phyloP scores from a whole-genome alignment of 139 green algal genomes.

The Chlamydomonas sp. region DNA sequence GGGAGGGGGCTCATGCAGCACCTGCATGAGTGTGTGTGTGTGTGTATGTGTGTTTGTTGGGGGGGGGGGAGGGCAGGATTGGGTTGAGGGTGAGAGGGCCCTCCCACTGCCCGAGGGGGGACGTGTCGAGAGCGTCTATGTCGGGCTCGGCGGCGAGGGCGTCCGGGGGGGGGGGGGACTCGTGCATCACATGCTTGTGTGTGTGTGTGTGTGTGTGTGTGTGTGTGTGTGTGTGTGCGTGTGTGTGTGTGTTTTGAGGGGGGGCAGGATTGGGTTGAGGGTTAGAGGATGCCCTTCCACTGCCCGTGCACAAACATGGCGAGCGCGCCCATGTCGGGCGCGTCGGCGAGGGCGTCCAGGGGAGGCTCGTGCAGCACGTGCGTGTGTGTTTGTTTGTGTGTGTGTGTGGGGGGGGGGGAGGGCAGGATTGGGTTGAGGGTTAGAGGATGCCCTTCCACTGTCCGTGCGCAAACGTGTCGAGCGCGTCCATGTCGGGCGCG shows the following conservation, averaged over 20 bases:
- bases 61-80: too few species aligned
- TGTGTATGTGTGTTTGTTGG: too few species aligned
- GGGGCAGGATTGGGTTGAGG: too few species aligned
- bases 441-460: conserved; percentile 64
- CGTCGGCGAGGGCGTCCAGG: background rate
- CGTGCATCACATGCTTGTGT: too few species aligned
- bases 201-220: too few species aligned
- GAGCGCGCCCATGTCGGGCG: conserved; percentile 28
- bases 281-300: conserved; percentile 56
- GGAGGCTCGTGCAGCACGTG: conserved; percentile 4
- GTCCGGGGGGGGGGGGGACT: background rate
- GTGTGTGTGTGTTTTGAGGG: too few species aligned
- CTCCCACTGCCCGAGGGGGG: conserved; percentile 57
- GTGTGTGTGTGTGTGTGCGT: too few species aligned
- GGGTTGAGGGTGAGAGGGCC: too few species aligned
- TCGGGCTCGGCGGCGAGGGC: conserved; percentile 12
- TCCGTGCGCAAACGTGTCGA: conserved; percentile 37
- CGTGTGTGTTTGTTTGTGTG: too few species aligned
- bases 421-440: too few species aligned
- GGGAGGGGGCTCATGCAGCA: background rate
- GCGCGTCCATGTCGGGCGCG: conserved; percentile 22
- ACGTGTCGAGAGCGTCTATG: conserved; percentile 32
- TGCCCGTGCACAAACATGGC: conserved; percentile 38
- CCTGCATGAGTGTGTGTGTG: too few species aligned
- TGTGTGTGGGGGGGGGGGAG: too few species aligned